Conservation (phyloP, 2,329 filamentous ascomycete genomes). For the Clarireedia paspali region DNA sequence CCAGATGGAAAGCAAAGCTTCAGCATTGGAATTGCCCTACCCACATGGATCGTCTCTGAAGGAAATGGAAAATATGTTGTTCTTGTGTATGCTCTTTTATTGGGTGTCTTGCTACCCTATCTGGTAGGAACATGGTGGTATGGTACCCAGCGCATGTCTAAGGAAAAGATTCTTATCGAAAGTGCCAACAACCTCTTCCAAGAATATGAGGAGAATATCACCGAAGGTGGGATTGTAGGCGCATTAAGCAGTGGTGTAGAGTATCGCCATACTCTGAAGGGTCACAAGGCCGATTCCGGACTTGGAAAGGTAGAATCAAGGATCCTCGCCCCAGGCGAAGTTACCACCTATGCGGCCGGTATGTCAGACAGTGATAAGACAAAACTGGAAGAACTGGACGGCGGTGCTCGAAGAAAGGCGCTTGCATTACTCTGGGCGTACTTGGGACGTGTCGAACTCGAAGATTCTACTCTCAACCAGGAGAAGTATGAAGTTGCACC, state of each 20-base stretch:
- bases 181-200: constrained; percentile 92
- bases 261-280: constrained; percentile 68
- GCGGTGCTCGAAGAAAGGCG: constrained; percentile 73
- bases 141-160: constrained; percentile 84
- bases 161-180: constrained; percentile 86
- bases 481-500: constrained; percentile 88
- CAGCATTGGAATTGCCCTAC: constrained; percentile 94
- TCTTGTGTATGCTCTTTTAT: constrained; percentile 76
- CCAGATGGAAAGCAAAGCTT: constrained; percentile 97
- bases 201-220: constrained; percentile 80
- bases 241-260: constrained; percentile 83
- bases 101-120: constrained; percentile 87
- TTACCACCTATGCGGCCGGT: constrained; percentile 44
- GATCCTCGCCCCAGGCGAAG: constrained; percentile 56
- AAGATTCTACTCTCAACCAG: constrained; percentile 67
- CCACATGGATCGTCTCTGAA: constrained; percentile 85
- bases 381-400: constrained; percentile 73
- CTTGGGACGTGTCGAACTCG: constrained; percentile 77
- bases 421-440: constrained; percentile 93
- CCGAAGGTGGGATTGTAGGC: constrained; percentile 70
- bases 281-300: constrained; percentile 71
- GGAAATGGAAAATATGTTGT: constrained; percentile 95
- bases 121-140: constrained; percentile 98
- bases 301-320: constrained; percentile 78
- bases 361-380: constrained; percentile 68